Evolutionary conservation across 2,329 filamentous ascomycete genomes (phyloP).

Genomic region (Apiospora rasikravindrae): DNA sequence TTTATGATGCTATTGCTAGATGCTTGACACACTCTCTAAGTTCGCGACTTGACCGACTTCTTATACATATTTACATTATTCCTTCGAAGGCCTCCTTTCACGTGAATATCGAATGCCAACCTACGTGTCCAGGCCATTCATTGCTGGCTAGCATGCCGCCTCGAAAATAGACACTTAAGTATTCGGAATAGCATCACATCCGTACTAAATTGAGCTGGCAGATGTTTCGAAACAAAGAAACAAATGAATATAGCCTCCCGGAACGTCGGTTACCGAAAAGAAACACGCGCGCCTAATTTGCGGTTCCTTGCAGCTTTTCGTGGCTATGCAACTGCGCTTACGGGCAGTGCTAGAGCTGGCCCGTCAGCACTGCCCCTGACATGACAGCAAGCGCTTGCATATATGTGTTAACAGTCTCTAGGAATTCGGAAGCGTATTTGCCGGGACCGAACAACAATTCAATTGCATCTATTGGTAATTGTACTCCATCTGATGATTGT

Average conservation of each 20-base stretch:
- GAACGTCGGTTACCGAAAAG: background rate
- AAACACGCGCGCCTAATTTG: background rate
- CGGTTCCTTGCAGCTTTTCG: background rate
- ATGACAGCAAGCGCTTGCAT: background rate
- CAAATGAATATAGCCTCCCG: background rate
- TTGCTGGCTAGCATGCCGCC: background rate
- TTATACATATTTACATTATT: background rate
- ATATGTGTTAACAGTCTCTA: background rate
- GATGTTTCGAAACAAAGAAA: conserved; percentile 15
- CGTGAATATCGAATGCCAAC: background rate
- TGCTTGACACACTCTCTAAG: background rate
- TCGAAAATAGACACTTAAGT: background rate
- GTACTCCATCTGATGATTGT: background rate
- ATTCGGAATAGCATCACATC: conserved; percentile 12
- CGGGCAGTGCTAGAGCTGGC: background rate
- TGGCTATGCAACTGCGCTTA: conserved; percentile 15
- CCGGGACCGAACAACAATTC: background rate
- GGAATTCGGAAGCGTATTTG: background rate
- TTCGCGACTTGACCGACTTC: background rate
- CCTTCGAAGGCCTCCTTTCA: background rate
- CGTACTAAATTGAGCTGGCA: conserved; percentile 7
- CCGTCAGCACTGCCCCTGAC: background rate
- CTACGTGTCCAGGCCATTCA: background rate
- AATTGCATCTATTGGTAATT: background rate
- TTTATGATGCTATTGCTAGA: background rate